Evolutionary conservation across 2,329 filamentous ascomycete genomes (phyloP).

Genomic region (Cladosporium velox): DNA sequence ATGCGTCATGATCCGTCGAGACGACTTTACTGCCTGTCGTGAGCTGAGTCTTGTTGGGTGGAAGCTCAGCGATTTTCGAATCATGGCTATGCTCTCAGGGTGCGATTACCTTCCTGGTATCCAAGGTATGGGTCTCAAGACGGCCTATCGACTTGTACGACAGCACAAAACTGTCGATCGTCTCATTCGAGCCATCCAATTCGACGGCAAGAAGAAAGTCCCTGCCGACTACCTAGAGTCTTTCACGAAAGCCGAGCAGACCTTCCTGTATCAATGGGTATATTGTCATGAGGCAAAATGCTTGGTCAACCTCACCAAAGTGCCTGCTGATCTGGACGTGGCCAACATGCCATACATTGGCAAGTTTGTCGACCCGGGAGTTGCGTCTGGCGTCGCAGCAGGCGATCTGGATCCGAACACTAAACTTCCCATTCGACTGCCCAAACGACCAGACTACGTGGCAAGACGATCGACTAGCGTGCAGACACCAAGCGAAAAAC

Average conservation of each 20-base stretch:
- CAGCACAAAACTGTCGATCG: slow-evolving; percentile 87
- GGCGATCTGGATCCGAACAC: slow-evolving; percentile 90
- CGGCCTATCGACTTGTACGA: slow-evolving; percentile 83
- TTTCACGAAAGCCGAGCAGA: slow-evolving; percentile 85
- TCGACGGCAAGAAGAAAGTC: slow-evolving; percentile 82
- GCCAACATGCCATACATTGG: slow-evolving; percentile 83
- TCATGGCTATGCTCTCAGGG: slow-evolving; percentile 94
- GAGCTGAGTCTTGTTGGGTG: slow-evolving; percentile 89
- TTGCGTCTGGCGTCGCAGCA: slow-evolving; percentile 72
- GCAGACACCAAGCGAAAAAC: slow-evolving; percentile 56
- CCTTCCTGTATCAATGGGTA: slow-evolving; percentile 92
- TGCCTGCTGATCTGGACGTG: slow-evolving; percentile 63
- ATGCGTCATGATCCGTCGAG: slow-evolving; percentile 86
- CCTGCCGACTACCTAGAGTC: slow-evolving; percentile 77
- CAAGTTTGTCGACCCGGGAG: slow-evolving; percentile 61
- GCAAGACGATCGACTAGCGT: slow-evolving; percentile 31
- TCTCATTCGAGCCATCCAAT: slow-evolving; percentile 78
- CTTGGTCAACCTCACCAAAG: slow-evolving; percentile 73
- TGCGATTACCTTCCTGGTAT: slow-evolving; percentile 94
- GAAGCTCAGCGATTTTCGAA: slow-evolving; percentile 86
- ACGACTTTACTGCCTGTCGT: slow-evolving; percentile 83
- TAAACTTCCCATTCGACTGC: slow-evolving; percentile 62
- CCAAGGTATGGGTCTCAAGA: slow-evolving; percentile 85
- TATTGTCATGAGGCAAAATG: slow-evolving; percentile 74
- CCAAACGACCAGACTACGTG: slow-evolving; percentile 29